phyloP scores from a whole-genome alignment of 2,329 filamentous ascomycete genomes.

The Davidsoniella virescens region DNA sequence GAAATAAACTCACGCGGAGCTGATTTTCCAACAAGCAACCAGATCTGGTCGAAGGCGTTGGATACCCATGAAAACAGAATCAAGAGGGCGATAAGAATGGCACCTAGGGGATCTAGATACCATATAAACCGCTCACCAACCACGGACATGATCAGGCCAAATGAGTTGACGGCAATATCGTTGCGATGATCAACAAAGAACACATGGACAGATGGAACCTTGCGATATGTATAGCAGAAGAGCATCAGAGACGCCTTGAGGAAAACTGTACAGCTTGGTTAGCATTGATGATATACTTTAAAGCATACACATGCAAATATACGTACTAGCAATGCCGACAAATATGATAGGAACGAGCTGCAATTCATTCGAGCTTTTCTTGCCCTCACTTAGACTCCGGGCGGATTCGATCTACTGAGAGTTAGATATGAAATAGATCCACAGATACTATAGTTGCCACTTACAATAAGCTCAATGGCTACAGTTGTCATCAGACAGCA shows the following conservation, averaged over 20 bases:
- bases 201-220: slow-evolving; percentile 38
- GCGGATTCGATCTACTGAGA: slow-evolving; percentile 33
- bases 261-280: slow-evolving; percentile 23
- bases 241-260: slow-evolving; percentile 35
- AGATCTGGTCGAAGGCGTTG: slow-evolving; percentile 46
- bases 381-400: slow-evolving; percentile 31
- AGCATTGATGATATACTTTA: neutral
- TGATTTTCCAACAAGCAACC: slow-evolving; percentile 43
- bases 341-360: slow-evolving; percentile 39
- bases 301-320: neutral
- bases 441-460: slow-evolving; percentile 14
- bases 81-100: slow-evolving; percentile 42
- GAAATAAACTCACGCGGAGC: slow-evolving; percentile 40
- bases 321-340: slow-evolving; percentile 36
- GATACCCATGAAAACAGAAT: slow-evolving; percentile 45
- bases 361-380: slow-evolving; percentile 26
- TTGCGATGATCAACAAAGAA: slow-evolving; percentile 43
- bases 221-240: slow-evolving; percentile 36
- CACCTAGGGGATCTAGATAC: slow-evolving; percentile 46
- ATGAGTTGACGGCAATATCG: slow-evolving; percentile 38
- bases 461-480: slow-evolving; percentile 42
- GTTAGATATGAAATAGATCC: slow-evolving; percentile 3
- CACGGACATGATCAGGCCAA: slow-evolving; percentile 39
- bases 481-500: slow-evolving; percentile 51
- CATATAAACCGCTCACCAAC: slow-evolving; percentile 36